phyloP scores from a whole-genome alignment of 2,329 filamentous ascomycete genomes.

The Fusarium anthophilum region DNA sequence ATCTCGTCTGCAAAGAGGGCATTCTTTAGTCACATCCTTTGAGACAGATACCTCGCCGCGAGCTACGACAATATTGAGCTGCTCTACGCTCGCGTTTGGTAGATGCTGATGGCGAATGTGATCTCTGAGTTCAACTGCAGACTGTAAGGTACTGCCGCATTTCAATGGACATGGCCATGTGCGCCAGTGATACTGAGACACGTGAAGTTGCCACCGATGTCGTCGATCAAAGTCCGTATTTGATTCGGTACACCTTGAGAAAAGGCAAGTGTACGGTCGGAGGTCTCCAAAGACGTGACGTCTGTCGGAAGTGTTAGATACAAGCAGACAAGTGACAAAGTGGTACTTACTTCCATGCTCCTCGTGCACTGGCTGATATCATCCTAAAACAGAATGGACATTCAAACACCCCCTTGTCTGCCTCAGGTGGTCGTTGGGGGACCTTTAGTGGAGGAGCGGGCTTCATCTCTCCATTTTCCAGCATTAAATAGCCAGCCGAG shows the following conservation, averaged over 20 bases:
- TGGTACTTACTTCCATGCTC: conserved; percentile 45
- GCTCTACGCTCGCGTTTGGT: fast-evolving
- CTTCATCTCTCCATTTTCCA: neutral
- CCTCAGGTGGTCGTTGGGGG: conserved; percentile 36
- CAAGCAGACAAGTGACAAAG: fast-evolving
- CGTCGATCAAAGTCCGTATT: conserved; percentile 33
- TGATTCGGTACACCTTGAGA: conserved; percentile 37
- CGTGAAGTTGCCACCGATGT: conserved; percentile 39
- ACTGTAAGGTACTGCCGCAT: fast-evolving
- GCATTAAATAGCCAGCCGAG: conserved; percentile 17
- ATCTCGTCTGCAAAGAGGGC: neutral
- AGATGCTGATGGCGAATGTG: neutral
- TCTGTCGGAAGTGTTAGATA: neutral
- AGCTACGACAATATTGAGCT: fast-evolving
- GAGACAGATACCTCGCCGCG: neutral
- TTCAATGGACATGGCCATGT: conserved; percentile 35
- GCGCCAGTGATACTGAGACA: conserved; percentile 38
- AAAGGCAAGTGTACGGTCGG: conserved; percentile 50
- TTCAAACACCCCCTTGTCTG: conserved; percentile 45
- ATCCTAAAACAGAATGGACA: conserved; percentile 54
- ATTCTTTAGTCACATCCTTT: fast-evolving
- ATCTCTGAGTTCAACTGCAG: fast-evolving
- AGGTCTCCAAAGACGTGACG: conserved; percentile 52
- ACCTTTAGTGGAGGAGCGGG: neutral
- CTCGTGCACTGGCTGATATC: conserved; percentile 39